Conservation (phyloP, 2,329 filamentous ascomycete genomes). For the Pyrenophora graminea region DNA sequence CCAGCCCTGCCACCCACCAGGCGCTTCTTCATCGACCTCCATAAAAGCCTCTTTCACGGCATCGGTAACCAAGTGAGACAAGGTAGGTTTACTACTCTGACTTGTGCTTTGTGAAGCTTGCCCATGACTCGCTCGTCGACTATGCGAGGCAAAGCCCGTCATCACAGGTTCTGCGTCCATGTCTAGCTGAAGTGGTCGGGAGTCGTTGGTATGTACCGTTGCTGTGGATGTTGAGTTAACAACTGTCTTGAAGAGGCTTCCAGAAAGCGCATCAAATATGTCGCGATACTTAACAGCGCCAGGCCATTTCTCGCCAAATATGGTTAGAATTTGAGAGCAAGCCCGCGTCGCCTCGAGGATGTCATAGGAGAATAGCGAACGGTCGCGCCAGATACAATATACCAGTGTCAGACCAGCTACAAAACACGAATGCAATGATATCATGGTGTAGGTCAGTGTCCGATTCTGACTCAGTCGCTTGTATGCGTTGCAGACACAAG, state of each 20-base stretch:
- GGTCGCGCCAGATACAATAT: slow-evolving; percentile 35
- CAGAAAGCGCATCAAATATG: slow-evolving; percentile 32
- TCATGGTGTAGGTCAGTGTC: slow-evolving; percentile 34
- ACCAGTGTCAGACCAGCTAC: slow-evolving; percentile 32
- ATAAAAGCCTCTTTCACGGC: slow-evolving; percentile 37
- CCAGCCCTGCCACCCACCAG: slow-evolving; percentile 36
- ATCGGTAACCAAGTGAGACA: slow-evolving; percentile 24
- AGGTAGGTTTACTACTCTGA: slow-evolving; percentile 2
- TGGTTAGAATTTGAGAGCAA: slow-evolving; percentile 31
- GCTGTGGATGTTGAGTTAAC: neutral
- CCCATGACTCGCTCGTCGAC: neutral
- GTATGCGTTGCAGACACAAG: slow-evolving; percentile 30
- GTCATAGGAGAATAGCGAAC: slow-evolving; percentile 31
- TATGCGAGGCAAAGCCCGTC: neutral
- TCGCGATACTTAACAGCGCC: slow-evolving; percentile 34
- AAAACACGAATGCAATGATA: slow-evolving; percentile 34
- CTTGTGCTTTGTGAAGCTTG: neutral
- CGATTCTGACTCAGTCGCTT: slow-evolving; percentile 32
- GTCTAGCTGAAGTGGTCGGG: slow-evolving; percentile 6
- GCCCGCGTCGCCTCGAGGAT: slow-evolving; percentile 31
- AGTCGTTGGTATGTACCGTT: neutral
- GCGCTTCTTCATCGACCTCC: slow-evolving; percentile 35
- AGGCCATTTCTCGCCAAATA: slow-evolving; percentile 36
- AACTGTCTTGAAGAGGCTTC: slow-evolving; percentile 22
- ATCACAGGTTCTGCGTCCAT: slow-evolving; percentile 5